Base-by-base conservation (phyloP, 305 asterid species). In the Monarda citriodora region DNA sequence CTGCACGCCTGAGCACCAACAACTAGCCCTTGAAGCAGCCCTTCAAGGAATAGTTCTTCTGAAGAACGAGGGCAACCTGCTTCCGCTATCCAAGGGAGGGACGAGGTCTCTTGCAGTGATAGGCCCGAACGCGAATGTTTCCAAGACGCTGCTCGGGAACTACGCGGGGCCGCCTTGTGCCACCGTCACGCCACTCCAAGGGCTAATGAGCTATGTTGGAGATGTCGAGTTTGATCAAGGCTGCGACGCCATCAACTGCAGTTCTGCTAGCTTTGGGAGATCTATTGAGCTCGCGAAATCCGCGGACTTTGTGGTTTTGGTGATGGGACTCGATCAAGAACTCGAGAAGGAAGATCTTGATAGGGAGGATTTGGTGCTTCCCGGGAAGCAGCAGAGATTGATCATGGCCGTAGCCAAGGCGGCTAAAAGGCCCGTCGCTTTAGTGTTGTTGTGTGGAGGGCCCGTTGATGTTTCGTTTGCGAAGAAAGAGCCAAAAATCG, bases 361-460 rank as follows among this genome's bases (percentile, higher is more conserved):
- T 55, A 74, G 95, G 4, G 73, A 67, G 6, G 86, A 83, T 6
- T 61, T 86, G 51, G 79, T 66, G 22, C 83, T 86, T 4, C 95
- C 91, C 0, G 91, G 88, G 8, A 58, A 73, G 74, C 95, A 86
- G 56, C 74, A 65, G 40, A 67, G 54, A n/a, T 67, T 86, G 54
- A 48, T 86, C 49, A 63, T 51, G 17, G 69, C 68, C 7, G 67
- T 81, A 3, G 95, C 95, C 0, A 52, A 74, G 67, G 95, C 77
- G 4, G 78, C 89, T 26, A 82, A 71, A 42, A 69, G 42, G 29
- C 89, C 91, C 1, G 78, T 86, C 15, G 68, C 83, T 26, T 52
- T 86, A 23, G 91, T 86, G 9, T 42, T 86, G 53, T 69, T 83
- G 10, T 79, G 85, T 70, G 95, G 95, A 15, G 95, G 95, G n/a